These are phyloP conservation scores for Epichloe elymi DNA, from an alignment of 2,329 filamentous ascomycete genomes.

Conservation along the genomic window DNA sequence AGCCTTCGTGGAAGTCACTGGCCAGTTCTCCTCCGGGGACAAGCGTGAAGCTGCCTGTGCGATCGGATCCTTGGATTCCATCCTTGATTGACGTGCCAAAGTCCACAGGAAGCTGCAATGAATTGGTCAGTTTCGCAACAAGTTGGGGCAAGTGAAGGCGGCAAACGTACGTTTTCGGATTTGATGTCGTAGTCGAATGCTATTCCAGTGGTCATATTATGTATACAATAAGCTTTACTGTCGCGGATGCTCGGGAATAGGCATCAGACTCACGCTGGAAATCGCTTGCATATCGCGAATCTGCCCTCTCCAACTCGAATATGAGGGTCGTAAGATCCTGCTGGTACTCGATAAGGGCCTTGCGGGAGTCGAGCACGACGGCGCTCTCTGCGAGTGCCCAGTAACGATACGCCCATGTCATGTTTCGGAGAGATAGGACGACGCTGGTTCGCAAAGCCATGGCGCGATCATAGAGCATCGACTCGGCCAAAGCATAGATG, in stretches of 20 bases:
- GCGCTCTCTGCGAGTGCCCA: neutral
- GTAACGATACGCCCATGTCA: neutral
- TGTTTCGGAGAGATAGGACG: neutral
- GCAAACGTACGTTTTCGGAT: neutral
- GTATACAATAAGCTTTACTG: no score
- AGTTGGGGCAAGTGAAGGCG: neutral
- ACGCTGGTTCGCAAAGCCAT: neutral
- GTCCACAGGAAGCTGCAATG: neutral
- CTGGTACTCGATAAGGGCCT: neutral
- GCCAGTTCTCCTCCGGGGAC: neutral
- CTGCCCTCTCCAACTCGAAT: neutral
- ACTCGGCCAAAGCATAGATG: neutral
- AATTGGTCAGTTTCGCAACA: neutral
- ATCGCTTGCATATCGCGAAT: neutral
- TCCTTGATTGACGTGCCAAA: neutral
- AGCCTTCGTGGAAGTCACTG: neutral
- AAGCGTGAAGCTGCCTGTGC: neutral
- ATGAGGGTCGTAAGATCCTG: neutral
- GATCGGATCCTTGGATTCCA: neutral
- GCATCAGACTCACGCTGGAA: neutral
- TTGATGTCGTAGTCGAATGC: neutral
- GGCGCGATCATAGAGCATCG: neutral
- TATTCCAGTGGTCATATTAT: neutral
- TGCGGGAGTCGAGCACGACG: neutral
- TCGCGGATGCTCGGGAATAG: no score